Evolutionary conservation across 257 asterid species (phyloP).

Genomic region (Scutellaria baicalensis): DNA sequence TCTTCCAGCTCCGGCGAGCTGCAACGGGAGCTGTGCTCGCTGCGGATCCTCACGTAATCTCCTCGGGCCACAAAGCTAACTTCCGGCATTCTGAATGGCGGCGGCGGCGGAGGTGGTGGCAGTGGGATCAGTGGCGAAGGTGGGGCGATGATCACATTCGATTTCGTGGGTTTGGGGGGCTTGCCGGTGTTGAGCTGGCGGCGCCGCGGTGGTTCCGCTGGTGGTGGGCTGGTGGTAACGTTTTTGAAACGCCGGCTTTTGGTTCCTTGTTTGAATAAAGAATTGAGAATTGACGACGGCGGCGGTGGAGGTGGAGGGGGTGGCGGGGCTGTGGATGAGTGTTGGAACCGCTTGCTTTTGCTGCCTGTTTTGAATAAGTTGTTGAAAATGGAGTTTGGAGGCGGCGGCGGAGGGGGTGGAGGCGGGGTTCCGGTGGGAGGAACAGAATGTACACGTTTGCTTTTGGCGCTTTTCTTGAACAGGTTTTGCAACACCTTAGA

Average conservation of each 20-base stretch:
- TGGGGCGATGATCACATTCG: constrained; percentile 35
- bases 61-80: constrained; percentile 45
- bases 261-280: constrained; percentile 50
- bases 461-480: constrained; percentile 59
- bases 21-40: constrained; percentile 56
- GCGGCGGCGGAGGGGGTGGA: constrained; percentile 61
- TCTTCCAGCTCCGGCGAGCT: constrained; percentile 79
- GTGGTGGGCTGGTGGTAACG: constrained; percentile 15
- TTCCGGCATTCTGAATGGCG: constrained; percentile 61
- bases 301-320: constrained; percentile 64
- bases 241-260: constrained; percentile 49
- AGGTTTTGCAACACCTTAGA: constrained; percentile 52
- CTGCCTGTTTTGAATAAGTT: constrained; percentile 49
- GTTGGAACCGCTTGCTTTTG: constrained; percentile 47
- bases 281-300: constrained; percentile 57
- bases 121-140: constrained; percentile 58
- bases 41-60: constrained; percentile 52
- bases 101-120: constrained; percentile 73
- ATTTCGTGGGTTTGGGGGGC: constrained; percentile 67
- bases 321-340: constrained; percentile 32
- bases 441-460: constrained; percentile 60
- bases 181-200: constrained; percentile 22
- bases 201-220: constrained; percentile 12
- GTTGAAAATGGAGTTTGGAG: constrained; percentile 65
- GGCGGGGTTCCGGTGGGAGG: constrained; percentile 32